These are phyloP conservation scores for Lactifluus echinatus DNA, from an alignment of 768 basidiomycete genomes.

Conservation along the genomic window DNA sequence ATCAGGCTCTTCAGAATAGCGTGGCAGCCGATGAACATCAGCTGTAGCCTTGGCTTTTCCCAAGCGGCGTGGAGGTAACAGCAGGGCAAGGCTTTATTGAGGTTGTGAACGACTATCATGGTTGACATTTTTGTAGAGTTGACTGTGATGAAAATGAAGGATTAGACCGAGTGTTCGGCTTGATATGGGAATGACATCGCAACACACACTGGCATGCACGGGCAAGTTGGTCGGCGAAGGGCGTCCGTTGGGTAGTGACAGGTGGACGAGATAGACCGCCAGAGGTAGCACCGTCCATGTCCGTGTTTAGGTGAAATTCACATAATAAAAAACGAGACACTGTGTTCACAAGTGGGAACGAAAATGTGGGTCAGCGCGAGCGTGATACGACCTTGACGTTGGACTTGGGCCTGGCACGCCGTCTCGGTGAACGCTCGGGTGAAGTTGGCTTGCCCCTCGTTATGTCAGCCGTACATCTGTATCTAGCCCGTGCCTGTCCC, in stretches of 20 bases:
- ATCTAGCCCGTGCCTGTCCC: no score
- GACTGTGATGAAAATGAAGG: neutral
- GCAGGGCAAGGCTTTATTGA: neutral
- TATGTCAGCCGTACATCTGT: no score
- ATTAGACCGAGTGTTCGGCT: neutral
- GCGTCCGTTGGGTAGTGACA: neutral
- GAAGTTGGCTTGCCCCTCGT: no score
- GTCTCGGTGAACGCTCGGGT: no score
- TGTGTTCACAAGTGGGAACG: neutral
- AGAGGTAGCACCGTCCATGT: neutral
- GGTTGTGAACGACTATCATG: neutral
- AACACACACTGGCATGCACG: slow-evolving; percentile 7
- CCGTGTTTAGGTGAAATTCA: neutral
- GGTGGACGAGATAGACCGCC: neutral
- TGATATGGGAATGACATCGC: neutral
- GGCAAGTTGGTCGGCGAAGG: slow-evolving; percentile 5
- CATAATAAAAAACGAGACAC: neutral
- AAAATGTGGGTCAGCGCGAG: neutral
- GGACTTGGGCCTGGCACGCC: no score
- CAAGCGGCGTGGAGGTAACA: neutral
- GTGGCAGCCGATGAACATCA: neutral
- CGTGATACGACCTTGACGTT: neutral
- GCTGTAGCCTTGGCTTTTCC: neutral
- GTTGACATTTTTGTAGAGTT: neutral
- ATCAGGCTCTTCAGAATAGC: neutral